These are phyloP conservation scores for Prosopis cineraria DNA, from an alignment of 306 rosid genomes.

Conservation along the genomic window DNA sequence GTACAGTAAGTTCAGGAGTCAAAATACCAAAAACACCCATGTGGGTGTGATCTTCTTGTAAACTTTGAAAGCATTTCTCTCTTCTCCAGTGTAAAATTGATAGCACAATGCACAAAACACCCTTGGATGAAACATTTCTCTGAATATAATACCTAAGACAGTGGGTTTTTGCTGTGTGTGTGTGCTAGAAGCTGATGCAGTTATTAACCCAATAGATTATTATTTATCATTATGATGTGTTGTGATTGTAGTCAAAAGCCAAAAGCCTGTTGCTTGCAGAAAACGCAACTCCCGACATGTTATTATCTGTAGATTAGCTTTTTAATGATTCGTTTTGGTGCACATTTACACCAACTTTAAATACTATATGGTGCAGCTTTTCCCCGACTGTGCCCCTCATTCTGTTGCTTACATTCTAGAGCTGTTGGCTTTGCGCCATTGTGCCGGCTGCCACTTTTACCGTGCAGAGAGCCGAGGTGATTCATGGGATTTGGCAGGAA, in stretches of 20 bases:
- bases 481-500: constrained; percentile 87
- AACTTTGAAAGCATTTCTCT: background rate
- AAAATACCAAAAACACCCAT: constrained; percentile 10
- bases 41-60: background rate
- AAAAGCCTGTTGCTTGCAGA: background rate
- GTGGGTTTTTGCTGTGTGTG: background rate
- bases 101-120: background rate
- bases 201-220: background rate
- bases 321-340: background rate
- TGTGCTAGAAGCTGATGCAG: background rate
- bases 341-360: background rate
- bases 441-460: constrained; percentile 92
- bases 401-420: constrained; percentile 82
- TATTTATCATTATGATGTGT: background rate
- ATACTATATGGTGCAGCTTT: constrained; percentile 65
- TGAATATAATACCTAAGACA: background rate
- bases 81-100: background rate
- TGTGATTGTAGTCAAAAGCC: too few relatives aligned
- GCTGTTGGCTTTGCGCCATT: constrained; percentile 70
- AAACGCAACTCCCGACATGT: background rate
- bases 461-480: constrained; percentile 87
- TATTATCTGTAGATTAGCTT: background rate
- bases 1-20: background rate
- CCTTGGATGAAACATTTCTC: background rate
- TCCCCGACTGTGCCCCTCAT: constrained; percentile 89